Conservation (phyloP, 2,329 filamentous ascomycete species). For the Dryadomyces sulphureus region DNA sequence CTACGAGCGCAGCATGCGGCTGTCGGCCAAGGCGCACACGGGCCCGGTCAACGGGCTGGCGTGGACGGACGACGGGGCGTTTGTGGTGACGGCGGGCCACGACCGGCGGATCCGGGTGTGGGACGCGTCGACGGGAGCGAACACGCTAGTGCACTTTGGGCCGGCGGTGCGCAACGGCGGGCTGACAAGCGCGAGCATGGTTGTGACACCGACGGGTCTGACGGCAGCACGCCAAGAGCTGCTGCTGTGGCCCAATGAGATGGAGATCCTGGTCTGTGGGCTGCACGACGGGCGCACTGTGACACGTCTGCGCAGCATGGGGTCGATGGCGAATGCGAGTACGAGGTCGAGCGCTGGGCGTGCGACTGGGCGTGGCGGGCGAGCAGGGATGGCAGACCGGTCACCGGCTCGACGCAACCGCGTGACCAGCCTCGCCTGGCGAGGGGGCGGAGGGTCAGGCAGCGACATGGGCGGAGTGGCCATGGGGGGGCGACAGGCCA, state of each 20-base stretch:
- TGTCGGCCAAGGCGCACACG: slow-evolving; percentile 52
- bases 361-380: slow-evolving; percentile 8
- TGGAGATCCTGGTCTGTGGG: slow-evolving; percentile 67
- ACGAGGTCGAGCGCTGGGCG: no score
- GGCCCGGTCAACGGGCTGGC: slow-evolving; percentile 72
- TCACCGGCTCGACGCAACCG: slow-evolving; percentile 41
- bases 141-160: slow-evolving; percentile 80
- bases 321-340: slow-evolving; percentile 18
- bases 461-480: slow-evolving; percentile 39
- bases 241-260: slow-evolving; percentile 69
- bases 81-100: slow-evolving; percentile 67
- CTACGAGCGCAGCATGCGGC: slow-evolving; percentile 22
- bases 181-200: slow-evolving; percentile 43
- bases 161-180: slow-evolving; percentile 63
- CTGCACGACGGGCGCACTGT: slow-evolving; percentile 62
- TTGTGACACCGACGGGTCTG: slow-evolving; percentile 46
- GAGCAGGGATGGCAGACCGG: slow-evolving; percentile 6
- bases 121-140: slow-evolving; percentile 66
- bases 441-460: slow-evolving; percentile 43
- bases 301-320: slow-evolving; percentile 54
- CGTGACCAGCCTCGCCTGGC: slow-evolving; percentile 65
- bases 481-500: slow-evolving; percentile 37
- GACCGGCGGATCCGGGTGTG: slow-evolving; percentile 79
- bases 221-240: slow-evolving; percentile 44
- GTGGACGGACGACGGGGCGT: slow-evolving; percentile 68